These are phyloP conservation scores for Mycena floridula DNA, from an alignment of 768 basidiomycete species.

Conservation along the genomic window DNA sequence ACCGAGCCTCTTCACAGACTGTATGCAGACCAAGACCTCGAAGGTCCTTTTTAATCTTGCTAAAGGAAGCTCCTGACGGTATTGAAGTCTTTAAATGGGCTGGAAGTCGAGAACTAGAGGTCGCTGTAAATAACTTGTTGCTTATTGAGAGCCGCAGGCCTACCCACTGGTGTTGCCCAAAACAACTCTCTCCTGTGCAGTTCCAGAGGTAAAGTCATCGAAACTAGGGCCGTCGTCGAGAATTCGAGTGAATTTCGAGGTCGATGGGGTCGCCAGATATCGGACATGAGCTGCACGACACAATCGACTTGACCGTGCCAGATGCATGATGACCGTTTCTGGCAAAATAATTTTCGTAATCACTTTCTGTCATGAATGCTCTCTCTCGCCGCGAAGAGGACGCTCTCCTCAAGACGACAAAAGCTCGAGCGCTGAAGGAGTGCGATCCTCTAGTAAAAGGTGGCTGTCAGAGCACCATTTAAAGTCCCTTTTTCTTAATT, in stretches of 20 bases:
- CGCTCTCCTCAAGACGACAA: constrained; percentile 74
- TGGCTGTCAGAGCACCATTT: constrained; percentile 17
- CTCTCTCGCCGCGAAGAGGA: constrained; percentile 88
- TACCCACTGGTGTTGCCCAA: constrained; percentile 70
- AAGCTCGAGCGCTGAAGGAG: constrained; percentile 70
- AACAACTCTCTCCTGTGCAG: constrained; percentile 51
- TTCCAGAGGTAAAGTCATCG: constrained; percentile 75
- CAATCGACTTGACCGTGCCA: constrained; percentile 3
- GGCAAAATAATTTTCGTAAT: constrained; percentile 1
- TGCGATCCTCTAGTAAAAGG: constrained; percentile 77
- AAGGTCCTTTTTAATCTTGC: constrained; percentile 91
- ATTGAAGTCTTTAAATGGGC: constrained; percentile 87
- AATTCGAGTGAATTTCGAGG: constrained; percentile 41
- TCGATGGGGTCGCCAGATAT: constrained; percentile 36
- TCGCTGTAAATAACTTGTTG: background rate
- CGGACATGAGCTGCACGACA: constrained; percentile 27
- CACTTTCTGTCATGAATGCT: constrained; percentile 54
- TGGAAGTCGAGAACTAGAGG: constrained; percentile 73
- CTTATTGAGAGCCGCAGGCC: constrained; percentile 14
- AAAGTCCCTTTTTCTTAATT: constrained; percentile 1
- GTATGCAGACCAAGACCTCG: constrained; percentile 89
- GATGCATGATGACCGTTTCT: constrained; percentile 5
- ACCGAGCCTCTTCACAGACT: constrained; percentile 97
- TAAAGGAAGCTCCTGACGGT: constrained; percentile 83
- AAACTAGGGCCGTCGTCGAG: constrained; percentile 67